These are phyloP conservation scores for Pascua sp. DNA, from an alignment of 1,284 basidiomycete genomes.

Conservation along the genomic window DNA sequence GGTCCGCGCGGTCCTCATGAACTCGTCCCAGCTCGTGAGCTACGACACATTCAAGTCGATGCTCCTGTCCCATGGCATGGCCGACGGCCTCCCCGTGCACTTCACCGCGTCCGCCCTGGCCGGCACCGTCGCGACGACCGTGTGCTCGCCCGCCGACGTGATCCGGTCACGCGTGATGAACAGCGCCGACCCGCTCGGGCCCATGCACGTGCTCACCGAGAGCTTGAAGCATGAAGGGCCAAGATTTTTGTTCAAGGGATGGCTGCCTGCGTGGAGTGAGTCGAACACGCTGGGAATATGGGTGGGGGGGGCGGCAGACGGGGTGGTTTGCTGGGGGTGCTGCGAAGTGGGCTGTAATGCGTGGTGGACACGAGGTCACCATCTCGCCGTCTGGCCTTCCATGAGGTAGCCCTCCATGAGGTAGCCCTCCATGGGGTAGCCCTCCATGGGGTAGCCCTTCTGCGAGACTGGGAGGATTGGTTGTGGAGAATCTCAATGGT, in stretches of 20 bases:
- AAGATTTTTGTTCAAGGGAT: conserved; percentile 56
- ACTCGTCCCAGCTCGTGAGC: conserved; percentile 52
- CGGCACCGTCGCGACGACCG: conserved; percentile 56
- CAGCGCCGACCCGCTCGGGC: conserved; percentile 29
- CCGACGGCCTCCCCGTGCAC: conserved; percentile 53
- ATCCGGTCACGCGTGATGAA: conserved; percentile 55
- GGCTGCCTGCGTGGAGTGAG: conserved; percentile 55
- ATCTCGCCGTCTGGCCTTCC: no score
- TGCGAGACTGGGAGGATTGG: no score
- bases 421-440: no score
- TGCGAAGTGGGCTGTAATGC: no score
- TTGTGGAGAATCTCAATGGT: no score
- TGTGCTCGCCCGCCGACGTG: conserved; percentile 53
- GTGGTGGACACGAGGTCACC: no score
- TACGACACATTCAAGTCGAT: conserved; percentile 57
- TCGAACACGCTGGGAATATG: background rate
- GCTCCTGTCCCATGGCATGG: conserved; percentile 47
- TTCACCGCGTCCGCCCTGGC: conserved; percentile 53
- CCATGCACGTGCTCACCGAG: conserved; percentile 23
- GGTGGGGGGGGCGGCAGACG: no score
- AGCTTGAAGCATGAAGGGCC: conserved; percentile 44
- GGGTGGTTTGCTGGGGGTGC: no score
- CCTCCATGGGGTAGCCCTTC: no score
- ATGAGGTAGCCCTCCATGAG: no score
- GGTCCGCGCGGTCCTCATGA: conserved; percentile 55